These are phyloP conservation scores for Microbotryum saponariae DNA, from an alignment of 1,284 basidiomycete genomes.

Conservation along the genomic window DNA sequence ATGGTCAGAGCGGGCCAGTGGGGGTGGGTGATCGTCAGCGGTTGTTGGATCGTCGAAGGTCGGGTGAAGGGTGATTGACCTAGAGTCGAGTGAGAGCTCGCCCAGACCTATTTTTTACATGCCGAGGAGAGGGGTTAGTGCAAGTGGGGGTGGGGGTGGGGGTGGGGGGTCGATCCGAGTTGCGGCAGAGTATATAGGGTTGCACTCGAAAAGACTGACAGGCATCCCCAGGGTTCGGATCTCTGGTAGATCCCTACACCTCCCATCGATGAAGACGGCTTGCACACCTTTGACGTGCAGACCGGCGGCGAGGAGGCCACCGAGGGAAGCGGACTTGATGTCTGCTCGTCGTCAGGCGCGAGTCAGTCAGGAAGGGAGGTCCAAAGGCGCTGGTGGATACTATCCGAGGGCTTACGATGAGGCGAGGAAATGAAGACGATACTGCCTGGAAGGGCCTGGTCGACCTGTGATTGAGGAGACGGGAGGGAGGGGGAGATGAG, in stretches of 20 bases:
- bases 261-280: conserved; percentile 69
- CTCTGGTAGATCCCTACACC: conserved; percentile 73
- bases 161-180: too few relatives aligned
- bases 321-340: conserved; percentile 78
- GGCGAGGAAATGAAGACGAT: conserved; percentile 75
- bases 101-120: conserved; percentile 49
- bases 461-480: conserved; percentile 45
- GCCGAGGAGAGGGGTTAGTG: conserved; percentile 7
- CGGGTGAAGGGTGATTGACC: conserved; percentile 84
- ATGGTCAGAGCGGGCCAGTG: conserved; percentile 52
- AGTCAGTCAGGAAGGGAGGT: neutral
- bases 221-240: conserved; percentile 61
- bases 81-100: conserved; percentile 71
- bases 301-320: conserved; percentile 80
- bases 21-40: conserved; percentile 54
- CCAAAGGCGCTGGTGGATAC: neutral
- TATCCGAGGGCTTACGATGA: conserved; percentile 48
- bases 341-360: conserved; percentile 46
- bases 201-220: conserved; percentile 36
- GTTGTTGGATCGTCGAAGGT: conserved; percentile 66
- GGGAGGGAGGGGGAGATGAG: too few relatives aligned
- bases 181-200: too few relatives aligned
- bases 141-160: neutral
- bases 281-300: conserved; percentile 59
- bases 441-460: conserved; percentile 59